Evolutionary conservation across 164 flowering plant genomes (phyloP).

Genomic region (Berberis thunbergii): DNA sequence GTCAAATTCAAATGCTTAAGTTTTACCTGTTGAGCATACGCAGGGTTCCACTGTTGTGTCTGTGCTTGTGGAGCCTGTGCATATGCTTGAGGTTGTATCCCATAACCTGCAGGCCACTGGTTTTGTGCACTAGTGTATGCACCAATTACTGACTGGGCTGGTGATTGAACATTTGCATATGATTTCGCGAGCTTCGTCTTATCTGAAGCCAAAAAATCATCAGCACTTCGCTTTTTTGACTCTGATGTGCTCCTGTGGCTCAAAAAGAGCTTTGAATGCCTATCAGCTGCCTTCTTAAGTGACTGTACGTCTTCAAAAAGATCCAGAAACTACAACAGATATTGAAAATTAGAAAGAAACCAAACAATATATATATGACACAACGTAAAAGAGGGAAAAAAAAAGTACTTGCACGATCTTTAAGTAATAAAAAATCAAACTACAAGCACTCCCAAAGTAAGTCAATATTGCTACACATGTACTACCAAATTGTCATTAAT

Average conservation of each 20-base stretch:
- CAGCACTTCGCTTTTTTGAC: constrained; percentile 67
- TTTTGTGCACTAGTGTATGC: constrained; percentile 60
- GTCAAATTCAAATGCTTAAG: not conserved
- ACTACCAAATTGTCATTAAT: too few species aligned
- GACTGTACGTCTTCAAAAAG: constrained; percentile 69
- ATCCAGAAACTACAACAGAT: constrained; percentile 60
- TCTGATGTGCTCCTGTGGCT: constrained; percentile 48
- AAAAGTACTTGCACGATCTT: too few species aligned
- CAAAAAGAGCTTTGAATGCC: constrained; percentile 75
- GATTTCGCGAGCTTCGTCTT: constrained; percentile 59
- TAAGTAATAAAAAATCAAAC: too few species aligned
- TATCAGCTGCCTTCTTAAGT: constrained; percentile 67
- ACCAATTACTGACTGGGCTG: constrained; percentile 55
- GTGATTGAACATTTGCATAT: constrained; percentile 34
- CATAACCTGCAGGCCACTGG: constrained; percentile 81
- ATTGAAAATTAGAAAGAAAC: too few species aligned
- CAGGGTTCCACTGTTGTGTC: constrained; percentile 54
- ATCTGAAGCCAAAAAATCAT: constrained; percentile 67
- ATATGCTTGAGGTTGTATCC: constrained; percentile 79
- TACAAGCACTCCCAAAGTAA: too few species aligned
- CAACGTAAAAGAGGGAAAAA: constrained; percentile 7
- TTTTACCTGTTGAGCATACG: constrained; percentile 66
- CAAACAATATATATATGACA: not conserved
- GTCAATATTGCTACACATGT: too few species aligned
- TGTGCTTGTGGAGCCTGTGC: constrained; percentile 56